Evolutionary conservation across 164 flowering plant genomes (phyloP), one percentile per base, ranked within the genome.

Genomic region (Vitis riparia): DNA sequence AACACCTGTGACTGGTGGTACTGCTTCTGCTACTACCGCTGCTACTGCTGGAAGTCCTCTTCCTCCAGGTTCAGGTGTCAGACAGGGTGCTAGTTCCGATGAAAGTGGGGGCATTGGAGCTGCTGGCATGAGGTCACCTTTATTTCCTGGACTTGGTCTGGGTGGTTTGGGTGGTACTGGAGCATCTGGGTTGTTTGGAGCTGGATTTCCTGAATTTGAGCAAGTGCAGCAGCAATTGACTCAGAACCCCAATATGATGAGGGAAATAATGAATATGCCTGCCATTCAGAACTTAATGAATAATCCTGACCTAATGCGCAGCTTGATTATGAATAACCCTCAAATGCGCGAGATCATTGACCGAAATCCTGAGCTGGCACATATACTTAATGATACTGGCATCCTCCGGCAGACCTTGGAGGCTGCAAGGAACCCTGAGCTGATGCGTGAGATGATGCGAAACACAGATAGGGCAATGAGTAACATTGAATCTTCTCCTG

Each of bases 401-500:
- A 86, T 85, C 61, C 88, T 93, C n/a, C 84, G 94, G 1, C 98
- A 91, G 80, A 93, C 98, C 5, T 65, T 93, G 60, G 98, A 93
- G 76, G 93, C 95, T 69, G 94, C 98, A 15, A 83, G 97, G 74
- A 93, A 91, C 76, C 98, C 98, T 68, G 98, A 93, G 71, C 88
- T 93, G 30, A 93, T 91, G 98, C 92, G 98, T 30, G 98, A 93
- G 80, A 93, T 93, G 98, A 91, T 93, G 97, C 86, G 98, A 29
- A 91, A 93, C 78, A 93, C 97, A 67, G 98, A 93, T 76, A 84
- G 98, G 78, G 98, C 98, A n/a, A 90, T 93, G 98, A 93, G 97
- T 69, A 94, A 94, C 52, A 94, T 94, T 70, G 98, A 94, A 75
- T 84, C 98, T 69, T 85, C 97, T 65, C 98, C 98, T 10, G 98